Evolutionary conservation across 2,329 filamentous ascomycete species (phyloP).

Genomic region (Aspergillus sclerotialis): DNA sequence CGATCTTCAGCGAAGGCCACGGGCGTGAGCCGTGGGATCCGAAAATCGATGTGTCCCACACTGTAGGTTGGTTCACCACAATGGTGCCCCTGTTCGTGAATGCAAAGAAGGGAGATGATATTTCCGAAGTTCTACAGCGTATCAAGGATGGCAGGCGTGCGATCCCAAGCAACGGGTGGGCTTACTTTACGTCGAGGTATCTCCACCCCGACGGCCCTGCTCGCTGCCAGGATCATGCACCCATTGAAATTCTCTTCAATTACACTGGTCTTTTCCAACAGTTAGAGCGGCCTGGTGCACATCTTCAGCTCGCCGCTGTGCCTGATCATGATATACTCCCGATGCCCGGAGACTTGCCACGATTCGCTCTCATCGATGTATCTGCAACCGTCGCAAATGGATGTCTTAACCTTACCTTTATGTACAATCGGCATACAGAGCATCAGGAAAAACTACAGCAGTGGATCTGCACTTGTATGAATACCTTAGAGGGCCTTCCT

Average conservation of each 20-base stretch:
- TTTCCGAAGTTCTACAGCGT: conserved; percentile 7
- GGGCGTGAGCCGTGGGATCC: conserved; percentile 13
- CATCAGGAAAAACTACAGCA: conserved; percentile 4
- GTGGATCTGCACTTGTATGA: no score
- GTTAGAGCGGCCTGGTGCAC: conserved; percentile 1
- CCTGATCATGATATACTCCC: conserved; percentile 1
- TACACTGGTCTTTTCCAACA: conserved; percentile 10
- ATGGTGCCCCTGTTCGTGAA: conserved; percentile 8
- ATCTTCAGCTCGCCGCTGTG: conserved; percentile 5
- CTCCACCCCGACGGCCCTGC: conserved; percentile 22
- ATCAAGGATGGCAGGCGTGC: conserved; percentile 31
- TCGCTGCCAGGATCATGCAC: conserved; percentile 6
- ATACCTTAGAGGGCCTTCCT: no score
- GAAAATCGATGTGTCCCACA: conserved; percentile 9
- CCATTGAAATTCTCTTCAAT: conserved; percentile 13
- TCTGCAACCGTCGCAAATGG: conserved; percentile 6
- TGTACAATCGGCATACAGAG: conserved; percentile 7
- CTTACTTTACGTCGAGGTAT: conserved; percentile 33
- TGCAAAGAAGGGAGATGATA: not conserved
- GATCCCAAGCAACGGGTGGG: conserved; percentile 29
- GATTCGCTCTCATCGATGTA: conserved; percentile 11
- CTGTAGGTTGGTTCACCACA: conserved; percentile 16
- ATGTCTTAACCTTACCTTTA: conserved; percentile 7
- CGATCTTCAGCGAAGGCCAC: conserved; percentile 14
- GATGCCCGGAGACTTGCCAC: conserved; percentile 7